A percentile compares a stretch with the other conserved stretches of the same genome.
phyloP scores from a whole-genome alignment of 257 asterid species.

The Paraleonurus japonicus region DNA sequence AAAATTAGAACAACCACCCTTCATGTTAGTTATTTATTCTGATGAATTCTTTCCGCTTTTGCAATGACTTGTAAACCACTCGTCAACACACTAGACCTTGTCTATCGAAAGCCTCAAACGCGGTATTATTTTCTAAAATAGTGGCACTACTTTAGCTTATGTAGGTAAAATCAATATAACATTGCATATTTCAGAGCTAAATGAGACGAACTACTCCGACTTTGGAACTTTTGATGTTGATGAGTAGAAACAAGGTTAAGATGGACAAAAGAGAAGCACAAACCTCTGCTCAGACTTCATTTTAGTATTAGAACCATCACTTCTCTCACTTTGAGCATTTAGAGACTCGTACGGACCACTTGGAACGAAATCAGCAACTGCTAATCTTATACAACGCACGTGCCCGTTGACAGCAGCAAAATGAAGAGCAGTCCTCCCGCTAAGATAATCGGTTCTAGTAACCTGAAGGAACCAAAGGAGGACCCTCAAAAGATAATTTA shows the following conservation, averaged over 20 bases:
- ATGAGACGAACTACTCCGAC: neutral
- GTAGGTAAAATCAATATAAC: no score
- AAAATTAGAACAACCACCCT: no score
- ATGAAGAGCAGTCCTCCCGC: conserved; percentile 97
- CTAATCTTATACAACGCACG: conserved; percentile 78
- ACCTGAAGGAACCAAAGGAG: conserved; percentile 80
- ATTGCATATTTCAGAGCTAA: neutral
- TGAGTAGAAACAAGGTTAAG: neutral
- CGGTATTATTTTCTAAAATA: no score
- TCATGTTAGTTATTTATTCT: no score
- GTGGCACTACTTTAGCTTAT: no score
- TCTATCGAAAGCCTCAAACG: neutral
- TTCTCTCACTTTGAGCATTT: no score
- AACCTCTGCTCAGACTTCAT: conserved; percentile 54
- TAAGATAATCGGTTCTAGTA: conserved; percentile 88
- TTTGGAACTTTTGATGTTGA: conserved; percentile 34
- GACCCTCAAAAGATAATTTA: conserved; percentile 7
- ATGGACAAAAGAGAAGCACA: conserved; percentile 11
- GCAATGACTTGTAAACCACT: no score
- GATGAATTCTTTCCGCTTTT: no score
- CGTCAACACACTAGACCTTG: neutral
- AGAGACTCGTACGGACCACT: conserved; percentile 47
- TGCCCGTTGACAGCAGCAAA: conserved; percentile 94
- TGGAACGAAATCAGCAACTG: conserved; percentile 89
- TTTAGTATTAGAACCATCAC: conserved; percentile 48